These are phyloP conservation scores for Anastatica hierochuntica DNA, from an alignment of 345 rosid species.

Conservation along the genomic window DNA sequence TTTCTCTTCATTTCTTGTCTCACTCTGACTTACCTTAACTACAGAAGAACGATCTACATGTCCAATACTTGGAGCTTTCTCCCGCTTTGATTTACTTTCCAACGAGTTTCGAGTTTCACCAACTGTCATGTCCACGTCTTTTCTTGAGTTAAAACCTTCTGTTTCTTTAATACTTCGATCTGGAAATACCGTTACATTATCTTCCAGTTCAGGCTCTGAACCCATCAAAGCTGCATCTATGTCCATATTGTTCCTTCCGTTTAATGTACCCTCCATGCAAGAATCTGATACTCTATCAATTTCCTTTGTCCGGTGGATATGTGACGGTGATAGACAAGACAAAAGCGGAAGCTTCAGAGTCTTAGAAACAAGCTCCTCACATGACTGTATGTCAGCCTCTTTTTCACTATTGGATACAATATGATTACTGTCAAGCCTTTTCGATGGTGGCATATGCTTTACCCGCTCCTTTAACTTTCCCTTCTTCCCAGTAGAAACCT, in stretches of 20 bases:
- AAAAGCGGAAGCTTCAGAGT: conserved; percentile 62
- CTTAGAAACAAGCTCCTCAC: conserved; percentile 62
- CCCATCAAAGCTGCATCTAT: conserved; percentile 11
- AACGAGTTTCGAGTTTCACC: conserved; percentile 28
- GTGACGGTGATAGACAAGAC: conserved; percentile 37
- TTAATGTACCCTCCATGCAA: conserved; percentile 24
- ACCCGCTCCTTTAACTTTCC: conserved; percentile 31
- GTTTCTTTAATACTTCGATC: too few species aligned
- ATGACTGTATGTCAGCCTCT: conserved; percentile 32
- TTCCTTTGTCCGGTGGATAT: conserved; percentile 29
- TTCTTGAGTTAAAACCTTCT: too few species aligned
- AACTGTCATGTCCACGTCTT: conserved; percentile 25
- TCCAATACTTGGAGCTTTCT: conserved; percentile 32
- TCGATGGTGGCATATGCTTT: conserved; percentile 33
- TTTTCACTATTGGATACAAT: conserved; percentile 33
- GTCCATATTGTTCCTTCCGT: conserved; percentile 15
- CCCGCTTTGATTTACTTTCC: conserved; percentile 32
- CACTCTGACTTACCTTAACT: conserved; percentile 34
- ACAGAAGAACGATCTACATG: conserved; percentile 21
- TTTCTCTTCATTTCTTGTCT: conserved; percentile 31
- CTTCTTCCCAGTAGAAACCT: conserved; percentile 35
- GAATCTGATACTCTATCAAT: conserved; percentile 24
- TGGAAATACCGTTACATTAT: conserved; percentile 31
- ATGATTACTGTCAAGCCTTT: too few species aligned
- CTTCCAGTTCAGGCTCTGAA: conserved; percentile 32